Base-by-base conservation (phyloP, 345 rosid species). In the Eucalyptus sideroxylon region DNA sequence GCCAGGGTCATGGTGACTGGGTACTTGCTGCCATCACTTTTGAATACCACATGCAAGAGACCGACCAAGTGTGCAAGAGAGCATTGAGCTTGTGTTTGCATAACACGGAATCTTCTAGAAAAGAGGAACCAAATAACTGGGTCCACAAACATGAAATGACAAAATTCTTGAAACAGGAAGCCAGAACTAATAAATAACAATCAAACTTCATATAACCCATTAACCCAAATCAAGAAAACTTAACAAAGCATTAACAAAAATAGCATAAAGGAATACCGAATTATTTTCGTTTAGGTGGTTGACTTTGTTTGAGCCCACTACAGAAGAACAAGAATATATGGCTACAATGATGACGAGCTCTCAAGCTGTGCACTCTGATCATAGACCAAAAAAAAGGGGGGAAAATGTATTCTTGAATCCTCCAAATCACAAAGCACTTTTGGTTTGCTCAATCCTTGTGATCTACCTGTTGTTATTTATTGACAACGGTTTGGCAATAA, bases 331-430 rank as follows among this genome's bases (percentile, higher is more conserved):
- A 37, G 27, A 77, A 37, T 6, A 10, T 7, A 6, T 19, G 45
- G 83, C 44, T 21, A 37, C 27, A 77, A 21, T 77, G 83, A 37
- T 1, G 5, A 37, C 5, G 1, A 69, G 4, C 24, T 69, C 45
- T 72, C 5, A 6, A 77, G 83, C 47, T 21, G 47, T 37, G 83
- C 82, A 17, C 26, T 72, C 19, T 72, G 82, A 72, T 72, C 45
- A 16, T 34, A 19, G 15, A 31, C 40, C 40, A 7, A 6, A 15
- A 67, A 15, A 31, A 16, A 1, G 1, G 11, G 3, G 1, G 1
- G 0, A 1, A 9, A 23, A 23, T 0, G 21, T n/a, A 16, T 16
- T 67, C 40, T 67, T 67, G 80, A 67, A 67, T 67, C 42, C 81
- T 69, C 44, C 44, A 51, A 49, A 50, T 69, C 81, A 69, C 44